These are phyloP conservation scores for Thraustochytrium sp. DNA, from an alignment of 352 stramenopile genomes.

Conservation along the genomic window DNA sequence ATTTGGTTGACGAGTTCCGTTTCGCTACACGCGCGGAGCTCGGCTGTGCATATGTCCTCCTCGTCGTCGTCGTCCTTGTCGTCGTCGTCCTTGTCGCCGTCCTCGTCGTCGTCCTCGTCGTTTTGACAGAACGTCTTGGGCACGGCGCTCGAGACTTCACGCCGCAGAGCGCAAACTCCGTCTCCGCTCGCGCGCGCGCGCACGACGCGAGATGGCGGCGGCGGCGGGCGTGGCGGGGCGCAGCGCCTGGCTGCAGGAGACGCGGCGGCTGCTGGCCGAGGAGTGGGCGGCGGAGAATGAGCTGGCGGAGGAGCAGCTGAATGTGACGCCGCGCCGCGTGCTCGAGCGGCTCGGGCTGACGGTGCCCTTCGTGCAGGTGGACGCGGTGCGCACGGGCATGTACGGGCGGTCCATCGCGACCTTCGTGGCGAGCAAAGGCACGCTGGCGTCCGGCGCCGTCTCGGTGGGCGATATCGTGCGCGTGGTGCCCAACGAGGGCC, in stretches of 20 bases:
- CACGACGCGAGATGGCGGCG: too few species aligned
- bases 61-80: too few species aligned
- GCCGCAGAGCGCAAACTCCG: too few species aligned
- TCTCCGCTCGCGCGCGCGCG: too few species aligned
- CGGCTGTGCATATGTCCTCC: too few species aligned
- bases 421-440: not conserved
- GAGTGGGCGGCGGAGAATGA: slow-evolving; percentile 15
- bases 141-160: too few species aligned
- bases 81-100: too few species aligned
- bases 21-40: too few species aligned
- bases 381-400: not conserved
- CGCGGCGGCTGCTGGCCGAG: not conserved
- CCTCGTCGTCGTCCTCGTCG: too few species aligned
- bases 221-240: too few species aligned
- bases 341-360: not conserved
- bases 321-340: not conserved
- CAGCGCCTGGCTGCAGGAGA: not conserved
- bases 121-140: too few species aligned
- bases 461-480: not conserved
- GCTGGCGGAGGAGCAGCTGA: not conserved
- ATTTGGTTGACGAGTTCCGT: too few species aligned
- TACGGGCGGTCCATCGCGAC: not conserved
- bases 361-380: not conserved
- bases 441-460: not conserved
- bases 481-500: slow-evolving; percentile 4